phyloP scores from a whole-genome alignment of 768 basidiomycete genomes.

The Chlorophyllum brunneum region DNA sequence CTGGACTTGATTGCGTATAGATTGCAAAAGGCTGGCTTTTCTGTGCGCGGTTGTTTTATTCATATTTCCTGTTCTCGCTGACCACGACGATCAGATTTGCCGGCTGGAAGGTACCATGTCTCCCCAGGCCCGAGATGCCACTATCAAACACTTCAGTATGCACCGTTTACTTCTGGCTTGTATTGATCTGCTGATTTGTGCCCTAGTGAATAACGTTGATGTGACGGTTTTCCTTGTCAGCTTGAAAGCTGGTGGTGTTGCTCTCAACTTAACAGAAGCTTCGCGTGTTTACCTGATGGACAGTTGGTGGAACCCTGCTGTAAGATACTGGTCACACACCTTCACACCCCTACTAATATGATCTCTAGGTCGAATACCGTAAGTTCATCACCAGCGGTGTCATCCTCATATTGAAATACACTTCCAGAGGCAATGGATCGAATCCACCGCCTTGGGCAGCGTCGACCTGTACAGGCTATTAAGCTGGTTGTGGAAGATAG shows the following conservation, averaged over 20 bases:
- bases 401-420: background rate
- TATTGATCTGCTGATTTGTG: background rate
- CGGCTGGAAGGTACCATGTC: conserved; percentile 96
- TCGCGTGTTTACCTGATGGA: conserved; percentile 97
- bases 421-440: conserved; percentile 90
- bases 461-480: conserved; percentile 87
- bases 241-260: conserved; percentile 94
- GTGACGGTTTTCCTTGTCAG: conserved; percentile 98
- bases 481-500: conserved; percentile 95
- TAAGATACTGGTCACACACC: conserved; percentile 24
- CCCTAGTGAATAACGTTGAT: conserved; percentile 81
- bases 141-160: conserved; percentile 91
- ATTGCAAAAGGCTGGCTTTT: conserved; percentile 88
- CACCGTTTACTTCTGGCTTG: conserved; percentile 12
- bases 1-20: conserved; percentile 91
- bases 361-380: conserved; percentile 72
- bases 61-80: background rate
- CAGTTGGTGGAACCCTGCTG: conserved; percentile 99
- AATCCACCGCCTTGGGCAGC: conserved; percentile 94
- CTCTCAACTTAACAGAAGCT: conserved; percentile 85
- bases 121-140: conserved; percentile 92
- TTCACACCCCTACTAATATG: background rate
- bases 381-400: conserved; percentile 26
- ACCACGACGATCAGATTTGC: conserved; percentile 56
- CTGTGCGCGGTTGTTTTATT: conserved; percentile 41